These are phyloP conservation scores for Domatiomyces catenatus DNA, from an alignment of 2,329 filamentous ascomycete genomes.

Conservation along the genomic window DNA sequence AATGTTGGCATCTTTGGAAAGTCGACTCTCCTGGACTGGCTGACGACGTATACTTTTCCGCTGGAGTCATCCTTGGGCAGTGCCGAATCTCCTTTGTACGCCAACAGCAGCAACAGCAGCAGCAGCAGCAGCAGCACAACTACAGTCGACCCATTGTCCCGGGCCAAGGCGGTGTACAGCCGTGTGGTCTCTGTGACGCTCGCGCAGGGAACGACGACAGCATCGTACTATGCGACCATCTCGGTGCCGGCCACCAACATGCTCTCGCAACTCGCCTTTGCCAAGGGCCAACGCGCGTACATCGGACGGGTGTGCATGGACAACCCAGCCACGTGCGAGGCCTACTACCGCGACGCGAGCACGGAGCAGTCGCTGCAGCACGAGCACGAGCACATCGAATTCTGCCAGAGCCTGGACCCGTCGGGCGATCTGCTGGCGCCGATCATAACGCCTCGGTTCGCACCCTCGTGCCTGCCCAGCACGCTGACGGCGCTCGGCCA, in stretches of 20 bases:
- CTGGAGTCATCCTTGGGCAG: conserved; percentile 60
- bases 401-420: conserved; percentile 55
- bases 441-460: conserved; percentile 59
- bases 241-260: conserved; percentile 81
- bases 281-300: conserved; percentile 70
- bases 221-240: conserved; percentile 86
- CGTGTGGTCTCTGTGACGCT: conserved; percentile 67
- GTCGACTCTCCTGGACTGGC: conserved; percentile 81
- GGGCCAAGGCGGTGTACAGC: conserved; percentile 58
- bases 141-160: conserved; percentile 31
- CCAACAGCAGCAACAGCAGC: conserved; percentile 19
- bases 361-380: conserved; percentile 41
- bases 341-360: conserved; percentile 63
- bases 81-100: conserved; percentile 15
- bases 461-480: conserved; percentile 37
- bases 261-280: conserved; percentile 68
- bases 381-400: conserved; percentile 45
- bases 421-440: conserved; percentile 48
- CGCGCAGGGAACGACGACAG: conserved; percentile 80
- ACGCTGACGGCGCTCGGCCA: conserved; percentile 49
- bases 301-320: conserved; percentile 97
- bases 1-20: conserved; percentile 91
- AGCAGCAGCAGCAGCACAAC: conserved; percentile 1
- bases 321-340: conserved; percentile 46
- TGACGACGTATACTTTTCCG: conserved; percentile 88